Conservation (phyloP, 2,329 filamentous ascomycete genomes). For the Colletotrichum camelliae region DNA sequence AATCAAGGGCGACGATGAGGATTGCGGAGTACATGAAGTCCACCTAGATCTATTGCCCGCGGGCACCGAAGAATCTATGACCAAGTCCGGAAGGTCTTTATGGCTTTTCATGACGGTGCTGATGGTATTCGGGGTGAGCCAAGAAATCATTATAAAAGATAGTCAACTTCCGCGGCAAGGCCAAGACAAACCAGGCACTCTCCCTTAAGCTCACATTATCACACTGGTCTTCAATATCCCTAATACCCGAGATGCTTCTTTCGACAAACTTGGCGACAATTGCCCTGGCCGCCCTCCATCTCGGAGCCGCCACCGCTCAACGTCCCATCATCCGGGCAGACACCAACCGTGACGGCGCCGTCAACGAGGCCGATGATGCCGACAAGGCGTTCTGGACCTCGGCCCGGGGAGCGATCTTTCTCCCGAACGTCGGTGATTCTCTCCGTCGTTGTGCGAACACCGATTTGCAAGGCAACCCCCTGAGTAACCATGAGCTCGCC, state of each 20-base stretch:
- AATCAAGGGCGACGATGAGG: background rate
- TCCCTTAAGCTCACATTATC: background rate
- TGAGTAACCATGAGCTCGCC: constrained; percentile 30
- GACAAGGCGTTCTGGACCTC: constrained; percentile 30
- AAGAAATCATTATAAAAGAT: background rate
- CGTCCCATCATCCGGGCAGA: constrained; percentile 34
- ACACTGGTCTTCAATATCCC: background rate
- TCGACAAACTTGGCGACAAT: background rate
- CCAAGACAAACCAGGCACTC: background rate
- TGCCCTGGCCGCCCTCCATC: background rate
- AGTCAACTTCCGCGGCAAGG: background rate
- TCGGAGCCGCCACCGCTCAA: background rate
- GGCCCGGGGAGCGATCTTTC: constrained; percentile 35
- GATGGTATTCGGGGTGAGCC: background rate
- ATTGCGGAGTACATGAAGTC: background rate
- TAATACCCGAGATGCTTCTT: background rate
- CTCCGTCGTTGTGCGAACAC: constrained; percentile 31
- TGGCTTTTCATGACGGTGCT: background rate
- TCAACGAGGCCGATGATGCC: constrained; percentile 31
- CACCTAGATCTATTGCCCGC: background rate
- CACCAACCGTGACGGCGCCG: constrained; percentile 39
- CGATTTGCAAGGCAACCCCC: constrained; percentile 9
- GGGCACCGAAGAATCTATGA: background rate
- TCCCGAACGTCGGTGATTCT: constrained; percentile 41
- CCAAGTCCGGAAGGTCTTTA: background rate